Conservation (phyloP, 2,329 filamentous ascomycete species). For the Immersiporthe knoxdaviesiana region DNA sequence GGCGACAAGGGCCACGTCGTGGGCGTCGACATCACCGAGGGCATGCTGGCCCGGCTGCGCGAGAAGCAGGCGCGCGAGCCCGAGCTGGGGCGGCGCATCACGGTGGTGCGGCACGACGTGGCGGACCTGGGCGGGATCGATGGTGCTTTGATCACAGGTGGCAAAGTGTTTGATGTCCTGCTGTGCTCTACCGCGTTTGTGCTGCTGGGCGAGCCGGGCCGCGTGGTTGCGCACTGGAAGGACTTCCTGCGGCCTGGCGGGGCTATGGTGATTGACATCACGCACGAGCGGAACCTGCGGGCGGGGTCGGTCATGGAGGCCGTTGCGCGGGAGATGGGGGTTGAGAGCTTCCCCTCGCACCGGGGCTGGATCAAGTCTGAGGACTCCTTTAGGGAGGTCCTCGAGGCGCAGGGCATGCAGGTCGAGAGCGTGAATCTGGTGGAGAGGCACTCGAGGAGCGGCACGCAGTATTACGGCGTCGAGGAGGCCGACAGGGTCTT, state of each 20-base stretch:
- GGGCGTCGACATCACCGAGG: conserved; percentile 39
- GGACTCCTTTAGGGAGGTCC: conserved; percentile 36
- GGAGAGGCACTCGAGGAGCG: conserved; percentile 35
- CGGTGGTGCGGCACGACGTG: conserved; percentile 37
- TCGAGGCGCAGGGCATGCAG: conserved; percentile 36
- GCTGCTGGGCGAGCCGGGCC: conserved; percentile 36
- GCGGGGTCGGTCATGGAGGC: conserved; percentile 36
- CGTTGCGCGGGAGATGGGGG: conserved; percentile 33
- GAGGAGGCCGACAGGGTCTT: conserved; percentile 39
- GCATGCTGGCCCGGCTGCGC: conserved; percentile 39
- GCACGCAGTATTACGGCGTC: conserved; percentile 32
- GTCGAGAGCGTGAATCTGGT: conserved; percentile 36
- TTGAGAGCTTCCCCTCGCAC: conserved; percentile 36
- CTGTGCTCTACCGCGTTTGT: conserved; percentile 43
- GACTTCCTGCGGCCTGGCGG: conserved; percentile 37
- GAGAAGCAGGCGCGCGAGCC: conserved; percentile 32
- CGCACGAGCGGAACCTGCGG: conserved; percentile 38
- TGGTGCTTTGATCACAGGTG: too few species aligned
- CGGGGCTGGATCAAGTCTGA: conserved; percentile 37
- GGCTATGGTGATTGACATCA: conserved; percentile 39
- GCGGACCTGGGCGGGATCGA: conserved; percentile 32
- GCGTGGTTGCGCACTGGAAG: conserved; percentile 37
- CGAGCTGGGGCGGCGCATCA: conserved; percentile 31
- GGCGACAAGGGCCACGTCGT: conserved; percentile 36
- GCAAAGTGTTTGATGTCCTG: conserved; percentile 36